Conservation (phyloP, 805 yeast genomes). For the Tetrapisispora arboricola region DNA sequence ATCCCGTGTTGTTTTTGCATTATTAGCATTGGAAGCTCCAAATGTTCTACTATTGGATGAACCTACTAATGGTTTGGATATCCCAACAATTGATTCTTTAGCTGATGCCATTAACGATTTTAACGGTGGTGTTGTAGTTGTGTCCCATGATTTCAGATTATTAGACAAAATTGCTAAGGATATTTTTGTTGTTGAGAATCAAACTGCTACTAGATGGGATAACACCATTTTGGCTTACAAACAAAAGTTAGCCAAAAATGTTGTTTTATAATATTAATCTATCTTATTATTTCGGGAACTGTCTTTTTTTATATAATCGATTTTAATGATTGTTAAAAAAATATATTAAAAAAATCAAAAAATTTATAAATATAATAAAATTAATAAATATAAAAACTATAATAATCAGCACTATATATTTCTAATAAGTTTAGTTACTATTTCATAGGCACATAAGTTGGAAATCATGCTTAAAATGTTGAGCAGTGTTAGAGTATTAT, state of each 20-base stretch:
- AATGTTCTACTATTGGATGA: slow-evolving; percentile 92
- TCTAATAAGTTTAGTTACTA: too few species aligned
- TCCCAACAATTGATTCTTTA: slow-evolving; percentile 93
- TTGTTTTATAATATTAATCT: slow-evolving; percentile 40
- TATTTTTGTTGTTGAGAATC: slow-evolving; percentile 90
- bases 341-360: neutral
- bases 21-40: slow-evolving; percentile 90
- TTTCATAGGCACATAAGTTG: too few species aligned
- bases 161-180: slow-evolving; percentile 96
- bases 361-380: neutral
- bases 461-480: too few species aligned
- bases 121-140: slow-evolving; percentile 97
- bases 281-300: neutral
- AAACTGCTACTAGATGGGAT: slow-evolving; percentile 94
- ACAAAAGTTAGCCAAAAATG: slow-evolving; percentile 85
- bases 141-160: slow-evolving; percentile 97
- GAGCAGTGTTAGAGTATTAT: too few species aligned
- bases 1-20: slow-evolving; percentile 95
- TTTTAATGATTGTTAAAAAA: neutral
- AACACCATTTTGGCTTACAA: slow-evolving; percentile 85
- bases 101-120: slow-evolving; percentile 92
- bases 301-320: neutral
- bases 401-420: neutral
- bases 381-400: neutral
- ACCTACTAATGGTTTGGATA: slow-evolving; percentile 99